A percentile compares a stretch with the other conserved stretches of the same genome.
phyloP scores from a whole-genome alignment of 169 alveolate species.

The Eimeria acervulina region DNA sequence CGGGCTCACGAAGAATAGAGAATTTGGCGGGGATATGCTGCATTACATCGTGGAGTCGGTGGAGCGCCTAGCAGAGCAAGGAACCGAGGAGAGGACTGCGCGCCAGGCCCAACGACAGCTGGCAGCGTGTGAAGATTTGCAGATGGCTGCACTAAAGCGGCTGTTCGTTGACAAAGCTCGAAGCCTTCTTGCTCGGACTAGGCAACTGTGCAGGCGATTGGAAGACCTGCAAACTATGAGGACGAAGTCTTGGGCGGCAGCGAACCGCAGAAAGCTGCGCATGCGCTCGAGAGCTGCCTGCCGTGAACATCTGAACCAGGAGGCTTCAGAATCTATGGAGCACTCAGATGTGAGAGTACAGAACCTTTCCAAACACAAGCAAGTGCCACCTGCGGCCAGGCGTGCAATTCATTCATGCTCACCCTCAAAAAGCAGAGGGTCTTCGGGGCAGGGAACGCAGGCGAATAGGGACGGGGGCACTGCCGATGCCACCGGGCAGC shows the following conservation, averaged over 20 bases:
- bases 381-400: neutral
- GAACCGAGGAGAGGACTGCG: slow-evolving; percentile 42
- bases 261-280: slow-evolving; percentile 67
- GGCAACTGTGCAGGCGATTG: slow-evolving; percentile 69
- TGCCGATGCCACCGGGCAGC: neutral
- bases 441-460: neutral
- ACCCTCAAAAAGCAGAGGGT: neutral
- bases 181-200: slow-evolving; percentile 62
- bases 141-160: slow-evolving; percentile 77
- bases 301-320: slow-evolving; percentile 36
- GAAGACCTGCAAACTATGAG: slow-evolving; percentile 8
- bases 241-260: slow-evolving; percentile 53
- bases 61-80: slow-evolving; percentile 50
- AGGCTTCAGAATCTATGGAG: neutral
- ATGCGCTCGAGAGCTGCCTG: slow-evolving; percentile 5
- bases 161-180: slow-evolving; percentile 68
- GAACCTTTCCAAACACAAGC: neutral
- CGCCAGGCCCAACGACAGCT: slow-evolving; percentile 63
- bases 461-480: neutral
- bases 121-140: slow-evolving; percentile 75
- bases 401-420: slow-evolving; percentile 13
- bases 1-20: neutral
- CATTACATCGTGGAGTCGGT: slow-evolving; percentile 45
- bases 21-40: slow-evolving; percentile 37
- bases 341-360: neutral